Conservation (phyloP, 768 basidiomycete species). For the Psilocybe sp. region DNA sequence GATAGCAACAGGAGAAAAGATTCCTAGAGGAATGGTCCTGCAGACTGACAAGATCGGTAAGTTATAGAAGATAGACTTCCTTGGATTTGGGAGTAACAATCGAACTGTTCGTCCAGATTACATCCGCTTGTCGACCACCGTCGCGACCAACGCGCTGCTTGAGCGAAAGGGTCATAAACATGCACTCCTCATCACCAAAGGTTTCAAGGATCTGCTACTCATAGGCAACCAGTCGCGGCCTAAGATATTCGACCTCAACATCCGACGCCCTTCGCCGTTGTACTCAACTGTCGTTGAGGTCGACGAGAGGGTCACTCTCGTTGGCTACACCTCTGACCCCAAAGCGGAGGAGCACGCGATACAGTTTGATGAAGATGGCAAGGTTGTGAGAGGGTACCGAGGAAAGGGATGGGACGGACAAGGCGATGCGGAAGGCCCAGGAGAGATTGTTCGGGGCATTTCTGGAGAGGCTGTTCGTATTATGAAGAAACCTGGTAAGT, state of each 20-base stretch:
- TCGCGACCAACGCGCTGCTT: conserved; percentile 93
- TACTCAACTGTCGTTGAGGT: conserved; percentile 74
- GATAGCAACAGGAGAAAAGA: conserved; percentile 62
- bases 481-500: conserved; percentile 65
- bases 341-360: conserved; percentile 72
- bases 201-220: conserved; percentile 86
- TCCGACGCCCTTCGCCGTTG: conserved; percentile 71
- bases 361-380: conserved; percentile 72
- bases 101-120: conserved; percentile 55
- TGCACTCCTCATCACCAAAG: conserved; percentile 86
- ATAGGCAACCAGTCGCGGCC: conserved; percentile 97
- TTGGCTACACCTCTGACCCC: conserved; percentile 92
- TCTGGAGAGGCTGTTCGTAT: conserved; percentile 90
- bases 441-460: conserved; percentile 75
- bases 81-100: neutral
- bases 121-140: conserved; percentile 89
- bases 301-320: conserved; percentile 92
- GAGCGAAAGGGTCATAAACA: conserved; percentile 94
- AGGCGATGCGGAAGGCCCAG: conserved; percentile 73
- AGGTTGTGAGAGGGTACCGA: conserved; percentile 62
- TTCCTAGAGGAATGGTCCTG: conserved; percentile 64
- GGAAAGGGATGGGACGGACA: conserved; percentile 76
- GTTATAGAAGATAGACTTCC: conserved; percentile 10
- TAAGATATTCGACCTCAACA: conserved; percentile 92
- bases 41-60: conserved; percentile 80